These are phyloP conservation scores for Claviceps humidiphila DNA, from an alignment of 2,329 filamentous ascomycete genomes.

Conservation along the genomic window DNA sequence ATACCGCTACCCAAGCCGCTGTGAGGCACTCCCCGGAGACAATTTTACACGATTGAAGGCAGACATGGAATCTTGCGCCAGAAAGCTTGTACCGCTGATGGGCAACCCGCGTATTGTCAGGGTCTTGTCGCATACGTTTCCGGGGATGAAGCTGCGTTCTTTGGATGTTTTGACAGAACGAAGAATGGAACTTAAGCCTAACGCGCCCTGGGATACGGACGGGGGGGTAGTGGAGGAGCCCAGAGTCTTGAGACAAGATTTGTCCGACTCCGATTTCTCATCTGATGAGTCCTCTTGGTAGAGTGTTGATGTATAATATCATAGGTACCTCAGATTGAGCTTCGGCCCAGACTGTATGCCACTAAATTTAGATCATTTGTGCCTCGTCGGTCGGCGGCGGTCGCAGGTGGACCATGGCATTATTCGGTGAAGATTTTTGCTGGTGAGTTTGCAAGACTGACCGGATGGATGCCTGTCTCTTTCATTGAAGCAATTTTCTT, in stretches of 20 bases:
- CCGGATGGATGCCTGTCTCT: too few species aligned
- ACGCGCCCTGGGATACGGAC: not conserved
- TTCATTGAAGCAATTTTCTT: too few species aligned
- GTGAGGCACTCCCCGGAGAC: not conserved
- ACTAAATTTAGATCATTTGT: too few species aligned
- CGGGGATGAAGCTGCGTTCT: constrained; percentile 1
- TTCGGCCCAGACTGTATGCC: too few species aligned
- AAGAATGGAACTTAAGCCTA: constrained; percentile 1
- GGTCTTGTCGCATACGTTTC: constrained; percentile 6
- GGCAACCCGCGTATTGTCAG: constrained; percentile 5
- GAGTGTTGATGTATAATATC: too few species aligned
- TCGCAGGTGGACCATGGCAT: too few species aligned
- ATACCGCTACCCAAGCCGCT: not conserved
- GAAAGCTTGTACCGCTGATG: not conserved
- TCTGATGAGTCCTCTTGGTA: too few species aligned
- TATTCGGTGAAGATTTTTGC: too few species aligned
- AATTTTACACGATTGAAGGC: constrained; percentile 4
- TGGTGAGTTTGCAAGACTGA: too few species aligned
- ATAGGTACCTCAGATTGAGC: too few species aligned
- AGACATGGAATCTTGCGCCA: constrained; percentile 4
- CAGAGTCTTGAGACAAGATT: not conserved
- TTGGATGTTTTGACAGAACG: constrained; percentile 6
- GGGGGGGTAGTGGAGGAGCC: too few species aligned
- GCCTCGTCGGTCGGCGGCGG: too few species aligned
- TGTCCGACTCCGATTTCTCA: not conserved